Conservation (phyloP, 352 stramenopile species). For the Phytophthora litchii region DNA sequence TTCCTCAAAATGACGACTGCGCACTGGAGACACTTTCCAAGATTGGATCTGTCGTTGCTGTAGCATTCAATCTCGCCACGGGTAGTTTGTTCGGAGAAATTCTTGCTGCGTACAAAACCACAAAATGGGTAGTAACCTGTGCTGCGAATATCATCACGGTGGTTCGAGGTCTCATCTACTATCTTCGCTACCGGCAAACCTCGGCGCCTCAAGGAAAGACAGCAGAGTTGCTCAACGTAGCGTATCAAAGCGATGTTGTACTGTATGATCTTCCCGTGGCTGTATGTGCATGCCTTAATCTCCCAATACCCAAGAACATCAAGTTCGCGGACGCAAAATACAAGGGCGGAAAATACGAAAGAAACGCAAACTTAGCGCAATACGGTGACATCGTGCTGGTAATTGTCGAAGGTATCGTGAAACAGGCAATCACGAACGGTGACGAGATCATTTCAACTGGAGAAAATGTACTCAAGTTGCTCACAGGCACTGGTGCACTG, state of each 20-base stretch:
- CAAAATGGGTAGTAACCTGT: conserved; percentile 11
- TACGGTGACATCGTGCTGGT: conserved; percentile 14
- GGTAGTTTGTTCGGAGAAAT: conserved; percentile 38
- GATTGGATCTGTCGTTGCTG: conserved; percentile 31
- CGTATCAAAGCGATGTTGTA: conserved; percentile 46
- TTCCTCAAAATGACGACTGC: conserved; percentile 67
- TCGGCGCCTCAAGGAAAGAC: conserved; percentile 19
- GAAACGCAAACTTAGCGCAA: not conserved
- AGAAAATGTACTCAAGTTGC: conserved; percentile 25
- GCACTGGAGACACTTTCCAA: conserved; percentile 36
- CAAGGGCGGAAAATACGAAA: no score
- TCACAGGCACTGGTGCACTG: conserved; percentile 4
- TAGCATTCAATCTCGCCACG: conserved; percentile 34
- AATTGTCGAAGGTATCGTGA: conserved; percentile 29
- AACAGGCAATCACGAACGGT: conserved; percentile 23
- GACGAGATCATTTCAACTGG: conserved; percentile 27
- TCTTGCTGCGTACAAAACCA: conserved; percentile 17
- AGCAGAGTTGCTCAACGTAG: conserved; percentile 19
- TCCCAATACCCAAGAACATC: conserved; percentile 28
- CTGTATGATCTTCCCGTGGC: conserved; percentile 53
- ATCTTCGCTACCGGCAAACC: conserved; percentile 30
- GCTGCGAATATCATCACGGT: conserved; percentile 23
- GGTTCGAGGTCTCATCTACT: conserved; percentile 29
- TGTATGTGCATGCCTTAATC: conserved; percentile 51
- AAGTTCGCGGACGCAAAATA: no score